phyloP scores from a whole-genome alignment of 805 yeast genomes.

The Saccharomycopsis fodiens region DNA sequence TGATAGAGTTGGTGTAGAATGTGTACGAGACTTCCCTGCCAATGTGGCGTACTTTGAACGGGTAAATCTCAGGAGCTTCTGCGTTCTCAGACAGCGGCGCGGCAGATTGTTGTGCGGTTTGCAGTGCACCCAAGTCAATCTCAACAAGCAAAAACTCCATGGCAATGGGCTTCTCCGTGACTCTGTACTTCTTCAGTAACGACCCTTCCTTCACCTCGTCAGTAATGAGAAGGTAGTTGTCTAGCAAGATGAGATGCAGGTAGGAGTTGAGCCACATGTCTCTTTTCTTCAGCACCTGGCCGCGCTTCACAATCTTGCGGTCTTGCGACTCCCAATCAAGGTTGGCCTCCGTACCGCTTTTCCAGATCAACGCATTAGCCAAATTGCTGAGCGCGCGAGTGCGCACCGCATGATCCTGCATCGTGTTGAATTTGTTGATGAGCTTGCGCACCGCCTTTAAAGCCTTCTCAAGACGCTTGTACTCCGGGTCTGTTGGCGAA shows the following conservation, averaged over 20 bases:
- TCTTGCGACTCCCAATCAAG: conserved; percentile 45
- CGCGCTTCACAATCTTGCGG: conserved; percentile 51
- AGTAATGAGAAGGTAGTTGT: conserved; percentile 62
- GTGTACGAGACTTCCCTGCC: conserved; percentile 47
- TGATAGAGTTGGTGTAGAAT: conserved; percentile 37
- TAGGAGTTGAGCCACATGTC: conserved; percentile 56
- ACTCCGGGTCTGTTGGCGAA: conserved; percentile 43
- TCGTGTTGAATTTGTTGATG: conserved; percentile 53
- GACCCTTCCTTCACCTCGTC: conserved; percentile 41
- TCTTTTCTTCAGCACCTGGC: conserved; percentile 51
- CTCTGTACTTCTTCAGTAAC: conserved; percentile 28
- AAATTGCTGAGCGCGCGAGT: conserved; percentile 46
- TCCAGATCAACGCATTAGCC: conserved; percentile 48
- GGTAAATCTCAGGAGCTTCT: conserved; percentile 17
- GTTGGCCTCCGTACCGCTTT: conserved; percentile 39
- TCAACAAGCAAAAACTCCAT: conserved; percentile 51
- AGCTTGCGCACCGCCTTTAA: conserved; percentile 46
- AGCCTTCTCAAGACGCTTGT: conserved; percentile 42
- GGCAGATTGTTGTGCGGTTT: neutral
- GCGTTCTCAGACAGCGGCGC: neutral
- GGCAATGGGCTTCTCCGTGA: conserved; percentile 54
- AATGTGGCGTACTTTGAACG: conserved; percentile 50
- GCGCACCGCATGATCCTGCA: conserved; percentile 55
- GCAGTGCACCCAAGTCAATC: conserved; percentile 20
- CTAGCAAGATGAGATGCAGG: conserved; percentile 52